A percentile compares a stretch with the other conserved stretches of the same genome.
These are phyloP conservation scores for Tetracentron sinense DNA, from an alignment of 164 flowering plant species.

Conservation along the genomic window DNA sequence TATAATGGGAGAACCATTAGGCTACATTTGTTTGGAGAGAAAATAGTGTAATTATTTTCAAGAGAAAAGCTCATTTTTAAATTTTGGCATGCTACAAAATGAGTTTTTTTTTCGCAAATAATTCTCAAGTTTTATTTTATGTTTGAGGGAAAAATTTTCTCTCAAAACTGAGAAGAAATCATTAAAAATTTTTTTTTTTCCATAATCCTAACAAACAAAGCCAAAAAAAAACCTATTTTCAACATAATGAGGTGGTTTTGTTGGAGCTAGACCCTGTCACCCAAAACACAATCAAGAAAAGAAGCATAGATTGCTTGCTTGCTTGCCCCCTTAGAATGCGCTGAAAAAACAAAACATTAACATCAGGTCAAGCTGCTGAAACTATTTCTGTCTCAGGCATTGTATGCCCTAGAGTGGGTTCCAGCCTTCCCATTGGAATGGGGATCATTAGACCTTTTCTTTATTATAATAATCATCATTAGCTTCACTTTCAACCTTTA, in stretches of 20 bases:
- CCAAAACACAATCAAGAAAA: not conserved
- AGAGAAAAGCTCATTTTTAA: too few relatives aligned
- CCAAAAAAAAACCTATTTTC: slow-evolving; percentile 6
- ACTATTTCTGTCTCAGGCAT: not conserved
- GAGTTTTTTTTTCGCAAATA: too few relatives aligned
- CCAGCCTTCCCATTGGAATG: not conserved
- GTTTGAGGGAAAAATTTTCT: too few relatives aligned
- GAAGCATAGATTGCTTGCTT: not conserved
- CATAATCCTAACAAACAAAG: too few relatives aligned
- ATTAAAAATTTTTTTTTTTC: too few relatives aligned
- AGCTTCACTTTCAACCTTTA: not conserved
- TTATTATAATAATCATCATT: not conserved
- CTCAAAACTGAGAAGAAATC: too few relatives aligned
- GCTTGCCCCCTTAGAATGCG: not conserved
- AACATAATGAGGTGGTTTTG: not conserved
- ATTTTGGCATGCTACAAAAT: too few relatives aligned
- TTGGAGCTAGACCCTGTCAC: not conserved
- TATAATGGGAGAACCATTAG: too few relatives aligned
- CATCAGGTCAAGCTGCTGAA: not conserved
- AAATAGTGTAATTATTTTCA: too few relatives aligned
- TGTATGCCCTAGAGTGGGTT: not conserved
- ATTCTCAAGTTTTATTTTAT: too few relatives aligned
- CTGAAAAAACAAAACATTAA: not conserved
- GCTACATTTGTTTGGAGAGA: too few relatives aligned
- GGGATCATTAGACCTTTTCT: not conserved